Percentiles rank a stretch among this genome's conserved stretches.
Evolutionary conservation across 1,284 basidiomycete genomes (phyloP).

Genomic region (Ustilago esculenta): DNA sequence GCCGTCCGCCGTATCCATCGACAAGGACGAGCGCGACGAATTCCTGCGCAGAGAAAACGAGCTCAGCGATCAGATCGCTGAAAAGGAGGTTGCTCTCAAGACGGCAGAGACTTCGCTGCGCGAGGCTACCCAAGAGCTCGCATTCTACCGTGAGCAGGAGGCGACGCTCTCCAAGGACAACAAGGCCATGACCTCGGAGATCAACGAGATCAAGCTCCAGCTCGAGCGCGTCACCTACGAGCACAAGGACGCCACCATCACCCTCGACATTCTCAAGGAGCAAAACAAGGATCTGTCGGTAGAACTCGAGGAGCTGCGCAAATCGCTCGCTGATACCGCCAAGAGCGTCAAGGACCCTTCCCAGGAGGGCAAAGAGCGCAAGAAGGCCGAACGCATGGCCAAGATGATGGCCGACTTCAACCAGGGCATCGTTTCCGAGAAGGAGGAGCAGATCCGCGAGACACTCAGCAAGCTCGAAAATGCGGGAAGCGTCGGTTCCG

Average conservation of each 20-base stretch:
- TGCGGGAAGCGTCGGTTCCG: constrained; percentile 50
- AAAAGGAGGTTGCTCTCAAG: constrained; percentile 72
- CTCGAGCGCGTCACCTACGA: constrained; percentile 93
- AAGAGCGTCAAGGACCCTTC: constrained; percentile 69
- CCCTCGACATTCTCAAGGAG: constrained; percentile 95
- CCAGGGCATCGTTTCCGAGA: constrained; percentile 84
- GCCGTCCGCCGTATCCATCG: constrained; percentile 82
- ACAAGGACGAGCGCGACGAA: constrained; percentile 97
- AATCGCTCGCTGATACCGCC: constrained; percentile 48
- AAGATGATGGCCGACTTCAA: constrained; percentile 98
- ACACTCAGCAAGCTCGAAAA: constrained; percentile 82
- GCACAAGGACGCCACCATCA: constrained; percentile 91
- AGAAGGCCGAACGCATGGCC: constrained; percentile 99
- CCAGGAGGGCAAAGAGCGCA: constrained; percentile 95
- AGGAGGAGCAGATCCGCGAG: constrained; percentile 87
- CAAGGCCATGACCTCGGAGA: constrained; percentile 69
- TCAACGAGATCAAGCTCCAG: constrained; percentile 90
- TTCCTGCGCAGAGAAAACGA: constrained; percentile 97
- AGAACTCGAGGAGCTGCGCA: constrained; percentile 85
- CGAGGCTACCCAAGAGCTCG: constrained; percentile 77
- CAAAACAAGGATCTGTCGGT: constrained; percentile 86
- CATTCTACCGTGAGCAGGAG: constrained; percentile 86
- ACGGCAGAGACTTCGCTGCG: constrained; percentile 62
- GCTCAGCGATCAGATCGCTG: constrained; percentile 88
- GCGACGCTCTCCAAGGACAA: constrained; percentile 54